Percentiles rank a stretch among this genome's conserved stretches.
Evolutionary conservation across 495 filamentous ascomycete species (phyloP).

Genomic region (Penicillium lividum): DNA sequence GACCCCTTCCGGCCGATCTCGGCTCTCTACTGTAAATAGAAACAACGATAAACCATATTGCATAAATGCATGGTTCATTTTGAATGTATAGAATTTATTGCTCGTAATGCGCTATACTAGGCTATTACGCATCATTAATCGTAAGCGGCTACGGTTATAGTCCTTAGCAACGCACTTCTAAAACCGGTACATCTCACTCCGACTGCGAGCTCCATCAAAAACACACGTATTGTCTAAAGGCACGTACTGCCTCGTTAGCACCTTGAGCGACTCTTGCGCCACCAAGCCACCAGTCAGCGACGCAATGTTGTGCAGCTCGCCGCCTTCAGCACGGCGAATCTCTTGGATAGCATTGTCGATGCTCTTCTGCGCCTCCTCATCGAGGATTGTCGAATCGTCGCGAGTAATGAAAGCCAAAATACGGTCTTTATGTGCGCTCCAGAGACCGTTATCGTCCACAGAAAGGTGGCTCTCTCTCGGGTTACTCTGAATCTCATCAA

Average conservation of each 20-base stretch:
- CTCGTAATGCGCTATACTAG: constrained; percentile 1
- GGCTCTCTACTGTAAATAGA: neutral
- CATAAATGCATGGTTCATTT: neutral
- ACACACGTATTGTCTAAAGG: constrained; percentile 92
- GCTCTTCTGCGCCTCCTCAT: constrained; percentile 36
- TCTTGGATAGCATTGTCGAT: constrained; percentile 60
- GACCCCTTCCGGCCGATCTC: neutral
- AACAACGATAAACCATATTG: neutral
- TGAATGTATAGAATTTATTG: constrained; percentile 1
- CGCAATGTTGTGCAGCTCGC: constrained; percentile 94
- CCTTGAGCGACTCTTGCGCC: constrained; percentile 94
- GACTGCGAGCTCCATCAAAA: constrained; percentile 86
- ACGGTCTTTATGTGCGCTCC: constrained; percentile 47
- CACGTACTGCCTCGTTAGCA: constrained; percentile 94
- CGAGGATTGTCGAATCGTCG: constrained; percentile 48
- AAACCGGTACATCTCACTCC: constrained; percentile 62
- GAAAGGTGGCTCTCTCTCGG: constrained; percentile 19
- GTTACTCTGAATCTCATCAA: constrained; percentile 39
- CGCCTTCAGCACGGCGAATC: constrained; percentile 73
- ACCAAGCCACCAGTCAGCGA: constrained; percentile 87
- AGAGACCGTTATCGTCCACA: constrained; percentile 38
- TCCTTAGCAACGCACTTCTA: constrained; percentile 19
- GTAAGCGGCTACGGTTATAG: neutral
- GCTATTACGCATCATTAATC: constrained; percentile 11
- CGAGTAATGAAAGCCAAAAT: constrained; percentile 43